phyloP scores from a whole-genome alignment of 108 stramenopile genomes.

The Fragilaria radians region DNA sequence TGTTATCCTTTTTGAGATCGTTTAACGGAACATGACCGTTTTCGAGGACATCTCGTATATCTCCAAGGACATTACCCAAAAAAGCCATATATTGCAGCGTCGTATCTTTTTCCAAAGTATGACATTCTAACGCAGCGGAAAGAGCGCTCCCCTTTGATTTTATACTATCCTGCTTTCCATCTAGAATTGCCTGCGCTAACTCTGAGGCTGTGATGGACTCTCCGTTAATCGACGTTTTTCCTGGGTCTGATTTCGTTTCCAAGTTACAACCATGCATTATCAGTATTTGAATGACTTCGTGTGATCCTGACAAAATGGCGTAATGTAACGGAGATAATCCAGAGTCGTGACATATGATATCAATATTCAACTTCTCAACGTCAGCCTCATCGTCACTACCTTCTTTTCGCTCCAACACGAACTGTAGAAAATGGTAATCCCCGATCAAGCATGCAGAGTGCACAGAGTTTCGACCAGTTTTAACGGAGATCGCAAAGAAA shows the following conservation, averaged over 20 bases:
- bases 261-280: constrained; percentile 38
- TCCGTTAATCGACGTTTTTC: constrained; percentile 15
- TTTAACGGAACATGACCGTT: constrained; percentile 47
- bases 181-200: constrained; percentile 33
- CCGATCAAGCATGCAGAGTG: constrained; percentile 51
- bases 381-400: not conserved
- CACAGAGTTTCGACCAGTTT: constrained; percentile 36
- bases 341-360: constrained; percentile 56
- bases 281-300: constrained; percentile 49
- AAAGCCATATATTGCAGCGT: no score
- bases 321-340: constrained; percentile 81
- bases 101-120: not conserved
- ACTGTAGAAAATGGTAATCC: constrained; percentile 27
- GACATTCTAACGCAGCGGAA: not conserved
- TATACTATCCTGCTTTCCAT: constrained; percentile 30
- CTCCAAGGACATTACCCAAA: constrained; percentile 1
- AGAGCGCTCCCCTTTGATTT: not conserved
- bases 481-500: constrained; percentile 19
- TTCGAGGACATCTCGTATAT: constrained; percentile 43
- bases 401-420: constrained; percentile 13
- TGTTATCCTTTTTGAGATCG: constrained; percentile 3
- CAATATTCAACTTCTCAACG: constrained; percentile 13
- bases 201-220: constrained; percentile 51
- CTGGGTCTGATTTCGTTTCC: constrained; percentile 26
- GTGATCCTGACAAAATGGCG: constrained; percentile 56